Evolutionary conservation across 2,329 filamentous ascomycete genomes (phyloP), one percentile per base, ranked within the genome.

Genomic region (Xenoacremonium recifei): DNA sequence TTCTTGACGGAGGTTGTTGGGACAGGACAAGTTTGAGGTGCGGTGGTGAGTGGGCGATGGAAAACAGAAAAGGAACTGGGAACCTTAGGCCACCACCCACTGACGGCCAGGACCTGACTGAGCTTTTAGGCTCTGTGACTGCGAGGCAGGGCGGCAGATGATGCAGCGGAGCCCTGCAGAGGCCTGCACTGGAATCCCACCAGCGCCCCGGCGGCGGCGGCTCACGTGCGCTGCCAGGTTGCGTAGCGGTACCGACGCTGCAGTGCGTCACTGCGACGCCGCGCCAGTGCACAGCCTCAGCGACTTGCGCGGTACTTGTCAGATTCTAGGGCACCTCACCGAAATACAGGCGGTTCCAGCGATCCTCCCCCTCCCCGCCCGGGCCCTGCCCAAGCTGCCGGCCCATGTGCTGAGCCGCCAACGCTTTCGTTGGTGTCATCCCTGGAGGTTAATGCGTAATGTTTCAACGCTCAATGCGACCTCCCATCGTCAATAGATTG

Each of bases 41-140:
- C n/a, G n/a, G n/a, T n/a, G n/a, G n/a, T n/a, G n/a, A n/a, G n/a
- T n/a, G n/a, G n/a, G n/a, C n/a, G n/a, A n/a, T n/a, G n/a, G n/a
- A n/a, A 58, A 59, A 61, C 59, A 54, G 53, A 53, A 57, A 57
- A 58, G 60, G 59, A 61, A 55, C 47, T 55, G n/a, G n/a, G n/a
- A n/a, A n/a, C n/a, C n/a, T n/a, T n/a, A n/a, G n/a, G n/a, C n/a
- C n/a, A n/a, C n/a, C n/a, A n/a, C n/a, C n/a, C n/a, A n/a, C n/a
- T n/a, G n/a, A n/a, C n/a, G n/a, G n/a, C n/a, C n/a, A n/a, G n/a
- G n/a, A n/a, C n/a, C n/a, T n/a, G n/a, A n/a, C n/a, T n/a, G n/a
- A n/a, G n/a, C n/a, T n/a, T n/a, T n/a, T n/a, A n/a, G n/a, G n/a
- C n/a, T n/a, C n/a, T n/a, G n/a, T n/a, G n/a, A n/a, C n/a, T n/a